Evolutionary conservation across 495 filamentous ascomycete genomes (phyloP).

Genomic region (Pyrenula aspistea): DNA sequence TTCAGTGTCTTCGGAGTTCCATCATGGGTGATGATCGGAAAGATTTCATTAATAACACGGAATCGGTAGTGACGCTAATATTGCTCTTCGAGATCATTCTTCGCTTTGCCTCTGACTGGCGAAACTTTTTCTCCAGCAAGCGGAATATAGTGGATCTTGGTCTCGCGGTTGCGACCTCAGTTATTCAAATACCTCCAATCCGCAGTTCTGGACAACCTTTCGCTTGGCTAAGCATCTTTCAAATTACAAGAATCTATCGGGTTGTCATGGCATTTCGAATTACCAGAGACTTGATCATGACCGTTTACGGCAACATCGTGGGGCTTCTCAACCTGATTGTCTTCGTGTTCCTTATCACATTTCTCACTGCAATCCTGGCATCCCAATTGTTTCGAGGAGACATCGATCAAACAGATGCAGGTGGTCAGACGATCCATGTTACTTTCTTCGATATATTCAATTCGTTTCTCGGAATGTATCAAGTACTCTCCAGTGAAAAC

Average conservation of each 20-base stretch:
- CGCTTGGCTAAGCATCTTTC: conserved; percentile 84
- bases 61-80: conserved; percentile 66
- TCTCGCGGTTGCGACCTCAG: conserved; percentile 65
- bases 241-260: conserved; percentile 84
- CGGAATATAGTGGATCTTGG: conserved; percentile 70
- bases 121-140: conserved; percentile 56
- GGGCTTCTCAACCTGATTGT: conserved; percentile 91
- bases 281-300: conserved; percentile 68
- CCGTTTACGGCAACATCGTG: conserved; percentile 82
- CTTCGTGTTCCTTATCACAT: conserved; percentile 93
- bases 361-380: conserved; percentile 85
- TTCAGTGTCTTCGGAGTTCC: conserved; percentile 64
- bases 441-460: conserved; percentile 89
- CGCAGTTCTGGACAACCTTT: conserved; percentile 66
- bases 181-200: conserved; percentile 81
- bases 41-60: conserved; percentile 50
- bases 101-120: conserved; percentile 68
- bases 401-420: conserved; percentile 46
- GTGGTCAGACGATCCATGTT: conserved; percentile 45
- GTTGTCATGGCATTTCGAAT: conserved; percentile 82
- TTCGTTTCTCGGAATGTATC: conserved; percentile 95
- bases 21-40: conserved; percentile 47
- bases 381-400: conserved; percentile 87
- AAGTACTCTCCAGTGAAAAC: conserved; percentile 92
- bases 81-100: conserved; percentile 73